Evolutionary conservation across 768 basidiomycete genomes (phyloP).

Genomic region (Melanogaster broomeanus): DNA sequence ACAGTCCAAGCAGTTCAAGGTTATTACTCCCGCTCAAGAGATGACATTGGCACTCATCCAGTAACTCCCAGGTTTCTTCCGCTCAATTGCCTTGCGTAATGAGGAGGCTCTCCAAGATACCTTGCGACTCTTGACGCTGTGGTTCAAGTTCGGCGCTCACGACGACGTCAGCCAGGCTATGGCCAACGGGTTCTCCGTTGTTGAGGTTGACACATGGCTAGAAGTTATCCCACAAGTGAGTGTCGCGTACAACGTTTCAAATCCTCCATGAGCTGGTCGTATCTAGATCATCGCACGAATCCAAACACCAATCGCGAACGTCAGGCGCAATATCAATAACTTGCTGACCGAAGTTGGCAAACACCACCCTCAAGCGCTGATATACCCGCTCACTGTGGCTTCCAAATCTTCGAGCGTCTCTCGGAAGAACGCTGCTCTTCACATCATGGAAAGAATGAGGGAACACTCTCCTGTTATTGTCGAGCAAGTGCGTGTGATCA

Average conservation of each 20-base stretch:
- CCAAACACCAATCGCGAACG: constrained; percentile 87
- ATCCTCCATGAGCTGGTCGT: neutral
- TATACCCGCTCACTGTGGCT: constrained; percentile 94
- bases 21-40: constrained; percentile 23
- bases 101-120: constrained; percentile 95
- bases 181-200: constrained; percentile 79
- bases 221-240: constrained; percentile 96
- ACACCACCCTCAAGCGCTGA: constrained; percentile 95
- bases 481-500: constrained; percentile 61
- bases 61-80: constrained; percentile 78
- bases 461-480: constrained; percentile 90
- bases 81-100: constrained; percentile 87
- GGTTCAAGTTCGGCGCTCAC: constrained; percentile 97
- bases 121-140: constrained; percentile 86
- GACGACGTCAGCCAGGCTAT: constrained; percentile 90
- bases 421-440: constrained; percentile 78
- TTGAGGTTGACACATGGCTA: constrained; percentile 97
- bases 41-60: constrained; percentile 12
- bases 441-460: constrained; percentile 90
- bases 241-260: neutral
- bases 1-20: constrained; percentile 94
- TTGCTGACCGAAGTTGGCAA: constrained; percentile 91
- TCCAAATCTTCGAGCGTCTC: constrained; percentile 89
- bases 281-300: constrained; percentile 94
- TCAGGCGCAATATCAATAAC: constrained; percentile 86